Conservation (phyloP, 345 rosid species). For the Clarkia xantiana region DNA sequence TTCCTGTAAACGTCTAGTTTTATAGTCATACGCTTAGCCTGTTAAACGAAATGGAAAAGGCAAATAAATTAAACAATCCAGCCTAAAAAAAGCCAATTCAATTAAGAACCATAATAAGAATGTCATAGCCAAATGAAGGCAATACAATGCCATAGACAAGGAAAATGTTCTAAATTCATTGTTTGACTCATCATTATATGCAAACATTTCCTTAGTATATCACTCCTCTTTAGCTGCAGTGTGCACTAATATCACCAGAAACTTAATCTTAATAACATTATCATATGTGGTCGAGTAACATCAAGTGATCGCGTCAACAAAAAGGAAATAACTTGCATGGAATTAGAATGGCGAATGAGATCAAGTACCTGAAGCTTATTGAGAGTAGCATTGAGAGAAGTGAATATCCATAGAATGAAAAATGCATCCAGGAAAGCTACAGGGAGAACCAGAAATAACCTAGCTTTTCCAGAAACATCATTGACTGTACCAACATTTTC, state of each 20-base stretch:
- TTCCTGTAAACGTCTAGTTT: constrained; percentile 90
- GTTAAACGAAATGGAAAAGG: constrained; percentile 7
- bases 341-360: background rate
- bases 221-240: too few relatives aligned
- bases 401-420: constrained; percentile 87
- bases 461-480: constrained; percentile 83
- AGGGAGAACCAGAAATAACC: constrained; percentile 75
- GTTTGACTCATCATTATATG: too few relatives aligned
- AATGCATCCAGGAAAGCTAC: constrained; percentile 93
- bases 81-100: background rate
- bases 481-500: constrained; percentile 84
- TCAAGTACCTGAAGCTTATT: constrained; percentile 71
- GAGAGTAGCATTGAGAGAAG: constrained; percentile 70
- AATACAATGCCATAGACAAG: background rate
- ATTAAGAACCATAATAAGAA: background rate
- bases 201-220: too few relatives aligned
- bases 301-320: background rate
- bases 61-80: background rate
- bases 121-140: background rate
- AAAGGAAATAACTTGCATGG: background rate
- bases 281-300: too few relatives aligned
- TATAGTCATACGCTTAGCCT: constrained; percentile 67
- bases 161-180: background rate
- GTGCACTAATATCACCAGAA: too few relatives aligned
- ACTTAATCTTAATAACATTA: too few relatives aligned